Evolutionary conservation across 768 basidiomycete genomes (phyloP).

Genomic region (Dioszegia hungarica): DNA sequence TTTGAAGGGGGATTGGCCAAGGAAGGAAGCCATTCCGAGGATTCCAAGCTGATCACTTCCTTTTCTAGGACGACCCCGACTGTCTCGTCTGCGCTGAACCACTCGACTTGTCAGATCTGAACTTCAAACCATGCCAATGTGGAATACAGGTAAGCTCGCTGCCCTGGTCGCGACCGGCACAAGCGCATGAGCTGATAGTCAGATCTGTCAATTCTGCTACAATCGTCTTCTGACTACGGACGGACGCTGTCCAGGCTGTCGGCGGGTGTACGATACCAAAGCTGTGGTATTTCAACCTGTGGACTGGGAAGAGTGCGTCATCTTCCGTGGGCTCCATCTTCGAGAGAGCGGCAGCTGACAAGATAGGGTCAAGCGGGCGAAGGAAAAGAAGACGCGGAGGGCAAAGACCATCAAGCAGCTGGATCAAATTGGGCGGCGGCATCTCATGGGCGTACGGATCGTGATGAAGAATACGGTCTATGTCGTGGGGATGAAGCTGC

Average conservation of each 20-base stretch:
- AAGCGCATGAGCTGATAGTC: background rate
- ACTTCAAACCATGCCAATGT: constrained; percentile 98
- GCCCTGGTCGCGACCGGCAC: too few species aligned
- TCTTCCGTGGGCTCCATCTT: background rate
- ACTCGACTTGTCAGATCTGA: constrained; percentile 97
- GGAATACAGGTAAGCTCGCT: constrained; percentile 75
- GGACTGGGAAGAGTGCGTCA: constrained; percentile 84
- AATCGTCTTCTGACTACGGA: constrained; percentile 97
- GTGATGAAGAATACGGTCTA: constrained; percentile 94
- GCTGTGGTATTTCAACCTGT: constrained; percentile 92
- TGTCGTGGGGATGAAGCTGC: constrained; percentile 87
- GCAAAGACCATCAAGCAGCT: constrained; percentile 95
- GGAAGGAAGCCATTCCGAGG: background rate
- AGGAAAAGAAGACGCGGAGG: constrained; percentile 88
- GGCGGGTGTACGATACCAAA: constrained; percentile 86
- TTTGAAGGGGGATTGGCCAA: too few species aligned
- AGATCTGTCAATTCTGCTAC: constrained; percentile 99
- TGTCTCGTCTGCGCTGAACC: constrained; percentile 97
- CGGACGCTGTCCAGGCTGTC: constrained; percentile 92
- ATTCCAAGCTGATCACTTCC: background rate
- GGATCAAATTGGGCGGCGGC: constrained; percentile 73
- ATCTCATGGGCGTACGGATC: constrained; percentile 89
- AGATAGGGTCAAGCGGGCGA: constrained; percentile 82
- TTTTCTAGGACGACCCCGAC: constrained; percentile 82
- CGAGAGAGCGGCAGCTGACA: background rate